Percentiles rank a stretch among this genome's conserved stretches.
Evolutionary conservation across 768 basidiomycete species (phyloP).

Genomic region (Pisolithus microcarpus): DNA sequence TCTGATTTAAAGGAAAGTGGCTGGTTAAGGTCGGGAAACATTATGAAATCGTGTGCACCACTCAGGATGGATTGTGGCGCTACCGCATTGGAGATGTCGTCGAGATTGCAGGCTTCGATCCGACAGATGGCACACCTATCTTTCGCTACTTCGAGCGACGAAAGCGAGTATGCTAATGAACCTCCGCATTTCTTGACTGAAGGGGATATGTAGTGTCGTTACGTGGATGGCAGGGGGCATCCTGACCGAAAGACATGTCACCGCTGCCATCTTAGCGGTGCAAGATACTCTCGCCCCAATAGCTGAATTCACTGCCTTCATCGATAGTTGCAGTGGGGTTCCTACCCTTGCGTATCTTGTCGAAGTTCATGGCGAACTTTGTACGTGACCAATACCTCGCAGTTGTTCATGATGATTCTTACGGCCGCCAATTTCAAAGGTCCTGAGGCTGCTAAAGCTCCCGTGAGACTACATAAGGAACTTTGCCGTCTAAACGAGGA

Average conservation of each 20-base stretch:
- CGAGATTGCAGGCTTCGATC: constrained; percentile 5
- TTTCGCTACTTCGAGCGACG: constrained; percentile 3
- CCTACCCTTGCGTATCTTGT: constrained; percentile 2
- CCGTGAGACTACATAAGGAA: constrained; percentile 1
- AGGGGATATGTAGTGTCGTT: not conserved
- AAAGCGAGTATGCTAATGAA: not conserved
- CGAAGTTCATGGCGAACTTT: constrained; percentile 7
- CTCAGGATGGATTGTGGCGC: constrained; percentile 6
- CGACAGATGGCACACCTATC: constrained; percentile 3
- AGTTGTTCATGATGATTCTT: not conserved
- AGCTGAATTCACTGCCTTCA: constrained; percentile 11
- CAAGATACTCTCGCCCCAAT: constrained; percentile 8
- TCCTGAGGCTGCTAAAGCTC: not conserved
- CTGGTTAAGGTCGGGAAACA: not conserved
- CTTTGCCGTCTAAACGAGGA: not conserved
- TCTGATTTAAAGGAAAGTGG: constrained; percentile 1
- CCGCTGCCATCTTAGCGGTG: constrained; percentile 4
- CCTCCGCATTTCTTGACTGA: no score
- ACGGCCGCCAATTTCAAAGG: not conserved
- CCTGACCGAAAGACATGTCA: constrained; percentile 14
- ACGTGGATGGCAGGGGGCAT: constrained; percentile 5
- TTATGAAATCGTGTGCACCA: constrained; percentile 6
- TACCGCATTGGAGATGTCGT: constrained; percentile 5
- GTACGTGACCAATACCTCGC: not conserved
- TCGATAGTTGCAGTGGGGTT: constrained; percentile 9